Evolutionary conservation across 2,329 filamentous ascomycete species (phyloP).

Genomic region (Trichoderma koningii): DNA sequence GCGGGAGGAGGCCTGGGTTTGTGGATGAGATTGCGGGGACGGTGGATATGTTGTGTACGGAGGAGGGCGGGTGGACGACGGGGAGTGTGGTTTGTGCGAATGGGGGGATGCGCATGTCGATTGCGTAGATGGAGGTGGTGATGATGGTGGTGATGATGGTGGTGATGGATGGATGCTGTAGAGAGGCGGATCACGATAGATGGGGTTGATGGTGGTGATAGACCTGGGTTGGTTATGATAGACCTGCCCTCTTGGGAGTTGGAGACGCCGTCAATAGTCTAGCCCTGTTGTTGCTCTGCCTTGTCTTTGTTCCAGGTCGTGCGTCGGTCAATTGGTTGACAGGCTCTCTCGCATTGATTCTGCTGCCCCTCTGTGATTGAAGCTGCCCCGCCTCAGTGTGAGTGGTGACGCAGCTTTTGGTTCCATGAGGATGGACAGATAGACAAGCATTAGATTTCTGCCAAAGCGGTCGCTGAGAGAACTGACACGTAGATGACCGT

Average conservation of each 20-base stretch:
- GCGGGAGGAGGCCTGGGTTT: conserved; percentile 41
- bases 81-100: conserved; percentile 73
- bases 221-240: too few species aligned
- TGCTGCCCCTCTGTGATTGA: neutral
- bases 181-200: too few species aligned
- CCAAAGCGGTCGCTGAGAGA: neutral
- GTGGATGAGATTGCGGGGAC: conserved; percentile 65
- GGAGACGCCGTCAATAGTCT: too few species aligned
- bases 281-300: too few species aligned
- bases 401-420: neutral
- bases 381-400: conserved; percentile 1
- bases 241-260: neutral
- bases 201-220: too few species aligned
- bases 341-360: neutral
- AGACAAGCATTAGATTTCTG: neutral
- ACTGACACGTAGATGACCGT: neutral
- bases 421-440: neutral
- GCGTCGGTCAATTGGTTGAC: neutral
- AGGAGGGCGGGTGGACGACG: conserved; percentile 68
- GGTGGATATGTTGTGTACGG: conserved; percentile 69
- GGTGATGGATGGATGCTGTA: too few species aligned
- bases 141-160: too few species aligned
- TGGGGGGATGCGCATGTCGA: conserved; percentile 51
- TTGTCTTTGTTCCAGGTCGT: too few species aligned
- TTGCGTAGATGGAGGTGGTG: conserved; percentile 33